phyloP scores from a whole-genome alignment of 306 rosid species.

The Acmispon strigosus region DNA sequence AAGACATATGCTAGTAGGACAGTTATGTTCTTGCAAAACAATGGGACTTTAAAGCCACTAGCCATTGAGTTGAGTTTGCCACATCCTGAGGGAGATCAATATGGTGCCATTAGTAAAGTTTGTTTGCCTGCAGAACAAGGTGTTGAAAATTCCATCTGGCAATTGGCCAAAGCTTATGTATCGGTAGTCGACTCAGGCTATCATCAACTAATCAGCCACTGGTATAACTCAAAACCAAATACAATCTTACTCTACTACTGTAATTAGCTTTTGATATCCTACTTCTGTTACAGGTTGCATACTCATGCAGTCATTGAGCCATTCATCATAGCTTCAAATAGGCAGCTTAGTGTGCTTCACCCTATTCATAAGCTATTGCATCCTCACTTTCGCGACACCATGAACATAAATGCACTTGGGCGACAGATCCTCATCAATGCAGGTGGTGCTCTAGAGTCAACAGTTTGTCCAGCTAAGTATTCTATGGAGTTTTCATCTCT shows the following conservation, averaged over 20 bases:
- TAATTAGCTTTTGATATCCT: background rate
- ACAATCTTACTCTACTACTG: background rate
- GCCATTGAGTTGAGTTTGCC: constrained; percentile 78
- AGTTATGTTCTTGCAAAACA: constrained; percentile 43
- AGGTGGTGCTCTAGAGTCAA: constrained; percentile 57
- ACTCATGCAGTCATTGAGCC: constrained; percentile 79
- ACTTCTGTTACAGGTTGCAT: constrained; percentile 52
- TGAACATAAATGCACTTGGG: constrained; percentile 73
- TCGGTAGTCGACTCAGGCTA: constrained; percentile 60
- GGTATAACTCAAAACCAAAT: constrained; percentile 34
- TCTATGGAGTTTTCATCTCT: constrained; percentile 69
- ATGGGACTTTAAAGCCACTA: constrained; percentile 63
- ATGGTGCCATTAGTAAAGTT: constrained; percentile 53
- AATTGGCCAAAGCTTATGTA: constrained; percentile 79
- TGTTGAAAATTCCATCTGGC: constrained; percentile 55
- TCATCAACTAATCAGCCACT: constrained; percentile 81
- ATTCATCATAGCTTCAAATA: constrained; percentile 66
- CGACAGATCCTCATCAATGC: constrained; percentile 64
- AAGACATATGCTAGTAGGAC: constrained; percentile 69
- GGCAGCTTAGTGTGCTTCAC: constrained; percentile 76
- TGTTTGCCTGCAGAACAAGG: constrained; percentile 47
- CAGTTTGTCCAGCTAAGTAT: constrained; percentile 52
- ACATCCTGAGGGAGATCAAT: constrained; percentile 46
- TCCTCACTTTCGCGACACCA: constrained; percentile 79
- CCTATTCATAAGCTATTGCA: constrained; percentile 71